Evolutionary conservation across 2,329 filamentous ascomycete genomes (phyloP).

Genomic region (Lecanoromycetidae sp.): DNA sequence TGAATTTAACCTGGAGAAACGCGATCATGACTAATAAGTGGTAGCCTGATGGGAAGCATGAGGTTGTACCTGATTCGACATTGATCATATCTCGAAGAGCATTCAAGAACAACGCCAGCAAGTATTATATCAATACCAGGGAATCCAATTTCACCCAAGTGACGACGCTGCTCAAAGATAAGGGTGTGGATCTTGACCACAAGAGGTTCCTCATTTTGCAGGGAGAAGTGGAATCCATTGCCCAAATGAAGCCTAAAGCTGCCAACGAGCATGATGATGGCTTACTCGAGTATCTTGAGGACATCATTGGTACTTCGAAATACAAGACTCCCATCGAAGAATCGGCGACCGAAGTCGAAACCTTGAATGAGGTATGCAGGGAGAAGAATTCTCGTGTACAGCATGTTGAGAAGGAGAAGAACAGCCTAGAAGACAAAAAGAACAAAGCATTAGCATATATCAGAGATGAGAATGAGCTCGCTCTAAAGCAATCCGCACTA

Average conservation of each 20-base stretch:
- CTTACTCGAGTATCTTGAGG: slow-evolving; percentile 88
- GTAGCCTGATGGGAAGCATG: slow-evolving; percentile 57
- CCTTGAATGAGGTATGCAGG: slow-evolving; percentile 82
- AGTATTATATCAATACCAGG: slow-evolving; percentile 89
- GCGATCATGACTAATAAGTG: slow-evolving; percentile 22
- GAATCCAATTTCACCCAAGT: slow-evolving; percentile 87
- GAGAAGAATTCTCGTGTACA: slow-evolving; percentile 94
- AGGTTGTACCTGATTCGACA: slow-evolving; percentile 70
- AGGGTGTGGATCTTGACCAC: slow-evolving; percentile 90
- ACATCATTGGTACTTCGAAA: slow-evolving; percentile 97
- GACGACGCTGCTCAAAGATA: slow-evolving; percentile 71
- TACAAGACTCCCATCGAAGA: slow-evolving; percentile 97
- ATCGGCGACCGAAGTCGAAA: slow-evolving; percentile 77
- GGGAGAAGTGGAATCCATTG: slow-evolving; percentile 95
- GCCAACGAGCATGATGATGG: slow-evolving; percentile 92
- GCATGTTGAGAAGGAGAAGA: slow-evolving; percentile 96
- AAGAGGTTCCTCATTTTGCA: slow-evolving; percentile 96
- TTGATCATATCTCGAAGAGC: slow-evolving; percentile 81
- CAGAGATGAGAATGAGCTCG: slow-evolving; percentile 83
- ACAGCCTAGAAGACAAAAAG: slow-evolving; percentile 87
- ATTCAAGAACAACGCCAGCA: slow-evolving; percentile 97
- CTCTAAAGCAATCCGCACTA: slow-evolving; percentile 75
- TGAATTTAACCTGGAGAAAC: slow-evolving; percentile 11
- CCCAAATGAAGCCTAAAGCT: slow-evolving; percentile 98
- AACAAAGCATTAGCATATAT: slow-evolving; percentile 83